Base-by-base conservation (phyloP, 768 basidiomycete species). In the Dacryopinax spathularia region DNA sequence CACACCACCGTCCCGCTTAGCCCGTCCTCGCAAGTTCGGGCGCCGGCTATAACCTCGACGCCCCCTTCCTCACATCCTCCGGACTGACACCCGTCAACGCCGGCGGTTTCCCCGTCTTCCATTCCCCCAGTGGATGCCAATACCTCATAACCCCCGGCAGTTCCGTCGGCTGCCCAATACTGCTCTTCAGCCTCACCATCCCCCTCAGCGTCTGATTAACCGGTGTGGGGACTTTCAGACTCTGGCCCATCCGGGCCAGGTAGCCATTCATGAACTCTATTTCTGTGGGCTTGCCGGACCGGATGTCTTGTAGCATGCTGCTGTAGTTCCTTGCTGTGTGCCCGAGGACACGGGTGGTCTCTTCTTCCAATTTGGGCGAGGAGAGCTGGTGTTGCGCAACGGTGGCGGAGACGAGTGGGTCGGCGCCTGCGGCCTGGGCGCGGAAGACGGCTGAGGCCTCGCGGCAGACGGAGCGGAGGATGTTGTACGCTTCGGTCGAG, bases 221-320 rank as follows among this genome's bases (percentile, higher is more conserved):
- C 4, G 84, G 83, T 70, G 85, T 87, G 18, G 74, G 72, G 33
- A 92, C 75, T 5, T 76, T 74, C 67, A 86, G 80, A 36, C 77
- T 72, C 56, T 74, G 68, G 27, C 87, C 94, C 7, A 91, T 74
- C 7, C 76, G 74, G 31, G 84, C 70, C 60, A 98, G 73, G 72
- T 92, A 90, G 3, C 94, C 93, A 65, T 89, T 92, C 69, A 96
- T 77, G 69, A 77, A 89, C 18, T 87, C 82, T 25, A 97, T 80
- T 75, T 97, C 93, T 0, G 91, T 93, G 4, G 70, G 65, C n/a
- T 68, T 62, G 41, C 85, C 85, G 33, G 74, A 73, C 66, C 79
- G 79, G 31, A 94, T 72, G 70, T 95, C 91, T 16, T 77, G 72
- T 18, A 92, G 77, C 83, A 91, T 96, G 16, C 87, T 89, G 5